Evolutionary conservation across 2,329 filamentous ascomycete genomes (phyloP).

Genomic region (Endothia cerciana): DNA sequence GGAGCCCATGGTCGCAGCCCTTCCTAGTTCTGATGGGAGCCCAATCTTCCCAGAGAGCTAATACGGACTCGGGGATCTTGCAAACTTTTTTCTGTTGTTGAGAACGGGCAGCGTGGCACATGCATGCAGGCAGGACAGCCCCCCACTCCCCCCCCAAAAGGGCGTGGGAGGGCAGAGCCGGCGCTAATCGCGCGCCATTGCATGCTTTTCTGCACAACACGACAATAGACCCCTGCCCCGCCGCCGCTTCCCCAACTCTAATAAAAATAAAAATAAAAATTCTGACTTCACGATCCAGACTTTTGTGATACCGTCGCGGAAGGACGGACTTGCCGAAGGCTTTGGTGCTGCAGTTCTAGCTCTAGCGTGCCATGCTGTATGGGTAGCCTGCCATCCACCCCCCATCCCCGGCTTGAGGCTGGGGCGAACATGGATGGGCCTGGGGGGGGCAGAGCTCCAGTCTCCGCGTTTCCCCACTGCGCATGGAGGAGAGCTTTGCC

Average conservation of each 20-base stretch:
- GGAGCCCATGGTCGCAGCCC: background rate
- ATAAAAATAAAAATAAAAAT: background rate
- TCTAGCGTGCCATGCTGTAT: background rate
- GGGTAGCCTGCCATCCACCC: background rate
- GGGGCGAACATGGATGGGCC: constrained; percentile 22
- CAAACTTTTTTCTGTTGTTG: background rate
- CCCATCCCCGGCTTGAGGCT: constrained; percentile 2
- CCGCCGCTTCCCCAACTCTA: background rate
- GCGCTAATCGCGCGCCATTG: constrained; percentile 16
- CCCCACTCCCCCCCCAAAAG: too few species aligned
- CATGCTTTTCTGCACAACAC: constrained; percentile 13
- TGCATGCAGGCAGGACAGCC: constrained; percentile 1
- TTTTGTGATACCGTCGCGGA: background rate
- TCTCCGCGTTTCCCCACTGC: constrained; percentile 22
- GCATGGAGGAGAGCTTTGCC: background rate
- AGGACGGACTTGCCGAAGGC: constrained; percentile 5
- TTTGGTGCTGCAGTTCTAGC: background rate
- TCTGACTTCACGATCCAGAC: background rate
- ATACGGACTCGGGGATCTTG: background rate
- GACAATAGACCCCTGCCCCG: background rate
- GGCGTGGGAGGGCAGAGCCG: background rate
- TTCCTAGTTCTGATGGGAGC: background rate
- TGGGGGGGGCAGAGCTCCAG: constrained; percentile 20
- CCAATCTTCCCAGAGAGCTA: background rate
- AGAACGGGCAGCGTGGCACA: constrained; percentile 11